Conservation (phyloP, 1,284 basidiomycete genomes). For the Phellopilus nigrolimitatus region DNA sequence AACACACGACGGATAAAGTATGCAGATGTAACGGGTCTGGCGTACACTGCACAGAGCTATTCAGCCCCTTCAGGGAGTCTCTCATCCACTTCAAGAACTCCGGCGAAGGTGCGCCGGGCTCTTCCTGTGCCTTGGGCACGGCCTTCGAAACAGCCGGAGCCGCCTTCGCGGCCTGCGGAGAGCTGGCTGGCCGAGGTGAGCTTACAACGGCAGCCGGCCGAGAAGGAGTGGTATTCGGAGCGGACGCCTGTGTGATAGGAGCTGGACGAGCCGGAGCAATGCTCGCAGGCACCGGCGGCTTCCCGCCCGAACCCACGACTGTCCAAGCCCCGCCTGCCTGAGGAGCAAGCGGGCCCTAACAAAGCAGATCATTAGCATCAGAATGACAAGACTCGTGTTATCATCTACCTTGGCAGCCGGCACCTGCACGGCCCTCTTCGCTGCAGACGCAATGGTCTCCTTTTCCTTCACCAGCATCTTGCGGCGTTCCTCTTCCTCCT, state of each 20-base stretch:
- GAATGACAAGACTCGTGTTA: slow-evolving; percentile 1
- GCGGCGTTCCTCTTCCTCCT: slow-evolving; percentile 90
- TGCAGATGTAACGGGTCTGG: slow-evolving; percentile 18
- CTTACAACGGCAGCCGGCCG: slow-evolving; percentile 25
- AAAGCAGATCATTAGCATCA: neutral
- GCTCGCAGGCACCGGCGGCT: slow-evolving; percentile 36
- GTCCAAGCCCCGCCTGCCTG: slow-evolving; percentile 67
- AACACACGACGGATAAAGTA: neutral
- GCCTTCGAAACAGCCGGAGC: slow-evolving; percentile 36
- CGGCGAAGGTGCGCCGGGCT: slow-evolving; percentile 62
- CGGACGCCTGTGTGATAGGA: slow-evolving; percentile 27
- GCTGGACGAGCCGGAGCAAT: slow-evolving; percentile 28
- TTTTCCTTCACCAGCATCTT: slow-evolving; percentile 70
- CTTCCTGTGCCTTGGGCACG: slow-evolving; percentile 56
- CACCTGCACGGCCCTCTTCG: slow-evolving; percentile 76
- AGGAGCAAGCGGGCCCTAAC: slow-evolving; percentile 20
- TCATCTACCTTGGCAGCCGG: slow-evolving; percentile 63
- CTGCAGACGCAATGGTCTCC: slow-evolving; percentile 43
- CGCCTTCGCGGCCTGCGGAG: slow-evolving; percentile 30
- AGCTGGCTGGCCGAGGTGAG: slow-evolving; percentile 34
- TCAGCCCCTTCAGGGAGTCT: slow-evolving; percentile 84
- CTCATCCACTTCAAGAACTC: slow-evolving; percentile 94
- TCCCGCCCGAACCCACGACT: slow-evolving; percentile 79
- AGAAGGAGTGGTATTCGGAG: slow-evolving; percentile 19
- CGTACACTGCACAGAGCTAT: slow-evolving; percentile 74